These are phyloP conservation scores for Bombardia bombarda DNA, from an alignment of 495 filamentous ascomycete species.

Conservation along the genomic window DNA sequence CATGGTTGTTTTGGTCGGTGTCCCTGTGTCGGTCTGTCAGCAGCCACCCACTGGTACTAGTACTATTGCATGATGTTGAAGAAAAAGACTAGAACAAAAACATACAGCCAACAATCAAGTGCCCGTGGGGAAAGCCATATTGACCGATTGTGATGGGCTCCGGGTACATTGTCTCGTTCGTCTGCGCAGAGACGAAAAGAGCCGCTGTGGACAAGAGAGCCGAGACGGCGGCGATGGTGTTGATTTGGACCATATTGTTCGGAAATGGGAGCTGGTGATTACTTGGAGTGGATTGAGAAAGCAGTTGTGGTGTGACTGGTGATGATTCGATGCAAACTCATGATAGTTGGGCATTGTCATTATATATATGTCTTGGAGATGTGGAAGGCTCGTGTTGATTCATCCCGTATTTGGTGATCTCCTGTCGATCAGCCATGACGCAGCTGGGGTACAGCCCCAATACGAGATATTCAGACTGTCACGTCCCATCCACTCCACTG, in stretches of 20 bases:
- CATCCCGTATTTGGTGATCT: too few relatives aligned
- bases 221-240: background rate
- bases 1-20: conserved; percentile 2
- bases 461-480: too few relatives aligned
- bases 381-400: too few relatives aligned
- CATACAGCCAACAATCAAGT: conserved; percentile 2
- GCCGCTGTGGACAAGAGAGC: background rate
- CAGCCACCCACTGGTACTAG: background rate
- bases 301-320: too few relatives aligned
- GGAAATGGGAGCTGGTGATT: background rate
- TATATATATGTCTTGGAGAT: too few relatives aligned
- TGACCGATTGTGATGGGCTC: conserved; percentile 6
- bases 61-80: background rate
- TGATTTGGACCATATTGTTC: background rate
- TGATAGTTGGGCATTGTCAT: too few relatives aligned
- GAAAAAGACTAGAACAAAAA: background rate
- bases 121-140: background rate
- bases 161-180: background rate
- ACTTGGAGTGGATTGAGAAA: too few relatives aligned
- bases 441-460: too few relatives aligned
- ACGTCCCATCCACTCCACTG: too few relatives aligned
- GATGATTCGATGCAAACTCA: too few relatives aligned
- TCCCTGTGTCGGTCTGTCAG: background rate
- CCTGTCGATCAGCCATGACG: too few relatives aligned
- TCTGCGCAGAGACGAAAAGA: background rate